These are phyloP conservation scores for Calycina herbarum DNA, from an alignment of 2,329 filamentous ascomycete species.

Conservation along the genomic window DNA sequence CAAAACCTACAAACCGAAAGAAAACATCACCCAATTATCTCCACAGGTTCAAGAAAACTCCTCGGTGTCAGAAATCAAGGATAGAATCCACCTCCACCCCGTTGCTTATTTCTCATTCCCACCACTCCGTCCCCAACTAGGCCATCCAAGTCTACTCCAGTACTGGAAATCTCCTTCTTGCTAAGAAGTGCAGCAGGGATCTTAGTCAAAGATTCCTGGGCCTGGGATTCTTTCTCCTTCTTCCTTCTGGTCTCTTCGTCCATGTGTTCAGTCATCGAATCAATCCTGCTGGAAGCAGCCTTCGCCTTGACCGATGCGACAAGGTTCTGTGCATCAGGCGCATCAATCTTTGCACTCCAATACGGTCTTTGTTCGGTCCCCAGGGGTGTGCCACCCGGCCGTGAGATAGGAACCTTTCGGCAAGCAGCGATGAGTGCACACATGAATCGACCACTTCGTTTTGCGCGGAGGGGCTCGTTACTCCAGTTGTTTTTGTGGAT, in stretches of 20 bases:
- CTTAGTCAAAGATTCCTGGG: constrained; percentile 8
- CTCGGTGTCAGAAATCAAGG: neutral
- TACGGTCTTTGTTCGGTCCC: constrained; percentile 43
- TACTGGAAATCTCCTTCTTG: constrained; percentile 2
- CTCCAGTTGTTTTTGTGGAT: constrained; percentile 90
- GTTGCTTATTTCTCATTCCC: constrained; percentile 7
- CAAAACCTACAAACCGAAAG: too few relatives aligned
- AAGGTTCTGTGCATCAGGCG: neutral
- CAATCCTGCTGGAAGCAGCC: neutral
- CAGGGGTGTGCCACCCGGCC: constrained; percentile 67
- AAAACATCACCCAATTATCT: too few relatives aligned
- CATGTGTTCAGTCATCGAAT: neutral
- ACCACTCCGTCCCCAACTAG: constrained; percentile 1
- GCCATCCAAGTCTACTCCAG: constrained; percentile 9
- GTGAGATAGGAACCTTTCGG: constrained; percentile 79
- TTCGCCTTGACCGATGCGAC: neutral
- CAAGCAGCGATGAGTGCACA: constrained; percentile 82
- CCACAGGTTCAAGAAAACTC: too few relatives aligned
- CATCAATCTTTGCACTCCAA: constrained; percentile 5
- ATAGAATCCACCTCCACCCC: neutral
- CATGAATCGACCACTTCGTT: constrained; percentile 90
- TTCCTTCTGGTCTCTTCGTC: neutral
- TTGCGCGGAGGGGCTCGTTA: constrained; percentile 76
- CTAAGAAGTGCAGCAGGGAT: neutral
- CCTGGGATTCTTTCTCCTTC: constrained; percentile 2